Evolutionary conservation across 805 yeast species (phyloP).

Genomic region (Candida gorgasii): DNA sequence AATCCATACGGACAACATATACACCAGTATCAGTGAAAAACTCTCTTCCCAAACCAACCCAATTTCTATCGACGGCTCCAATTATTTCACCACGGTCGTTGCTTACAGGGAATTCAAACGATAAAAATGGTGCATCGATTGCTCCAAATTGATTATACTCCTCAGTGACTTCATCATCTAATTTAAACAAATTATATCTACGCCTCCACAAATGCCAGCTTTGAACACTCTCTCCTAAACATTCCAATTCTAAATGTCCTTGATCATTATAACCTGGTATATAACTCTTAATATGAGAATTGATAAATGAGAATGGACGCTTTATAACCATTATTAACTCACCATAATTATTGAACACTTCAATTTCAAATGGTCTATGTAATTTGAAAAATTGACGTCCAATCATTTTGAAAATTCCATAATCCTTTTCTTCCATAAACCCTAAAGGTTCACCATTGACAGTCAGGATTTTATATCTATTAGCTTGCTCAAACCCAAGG

Average conservation of each 20-base stretch:
- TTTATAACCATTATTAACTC: slow-evolving; percentile 63
- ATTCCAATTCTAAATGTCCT: slow-evolving; percentile 41
- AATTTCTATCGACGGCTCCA: slow-evolving; percentile 85
- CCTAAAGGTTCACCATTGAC: slow-evolving; percentile 75
- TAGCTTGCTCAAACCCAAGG: slow-evolving; percentile 90
- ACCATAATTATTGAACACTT: slow-evolving; percentile 65
- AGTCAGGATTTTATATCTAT: slow-evolving; percentile 72
- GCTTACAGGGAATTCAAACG: slow-evolving; percentile 80
- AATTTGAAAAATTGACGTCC: slow-evolving; percentile 80
- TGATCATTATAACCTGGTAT: slow-evolving; percentile 52
- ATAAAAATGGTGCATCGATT: slow-evolving; percentile 82
- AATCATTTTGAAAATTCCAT: slow-evolving; percentile 65
- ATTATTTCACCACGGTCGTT: slow-evolving; percentile 59
- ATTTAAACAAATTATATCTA: slow-evolving; percentile 73
- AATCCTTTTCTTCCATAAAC: slow-evolving; percentile 77
- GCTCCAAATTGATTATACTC: slow-evolving; percentile 77
- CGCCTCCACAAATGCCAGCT: slow-evolving; percentile 96
- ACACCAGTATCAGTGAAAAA: slow-evolving; percentile 94
- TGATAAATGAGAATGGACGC: slow-evolving; percentile 85
- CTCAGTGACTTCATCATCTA: slow-evolving; percentile 40
- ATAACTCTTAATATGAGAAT: slow-evolving; percentile 78
- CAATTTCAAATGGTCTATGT: slow-evolving; percentile 84
- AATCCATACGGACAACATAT: slow-evolving; percentile 82
- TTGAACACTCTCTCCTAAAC: slow-evolving; percentile 84
- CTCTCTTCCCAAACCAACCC: slow-evolving; percentile 95